Conservation (phyloP, 441 rosid species). For the Eutrema salsugineum region DNA sequence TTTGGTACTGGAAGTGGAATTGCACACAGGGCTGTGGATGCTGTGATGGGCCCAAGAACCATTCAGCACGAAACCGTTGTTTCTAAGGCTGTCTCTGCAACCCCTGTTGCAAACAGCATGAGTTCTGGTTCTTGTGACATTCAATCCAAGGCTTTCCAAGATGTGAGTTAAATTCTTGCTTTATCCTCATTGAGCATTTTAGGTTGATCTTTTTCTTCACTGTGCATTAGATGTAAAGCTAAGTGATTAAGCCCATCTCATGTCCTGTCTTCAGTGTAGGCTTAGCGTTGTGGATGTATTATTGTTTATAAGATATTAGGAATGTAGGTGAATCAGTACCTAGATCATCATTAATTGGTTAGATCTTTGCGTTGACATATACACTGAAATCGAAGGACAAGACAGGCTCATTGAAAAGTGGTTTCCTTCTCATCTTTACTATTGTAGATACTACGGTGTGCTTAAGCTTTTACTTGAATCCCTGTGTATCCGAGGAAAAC, state of each 20-base stretch:
- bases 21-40: conserved; percentile 83
- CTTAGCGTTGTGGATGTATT: background rate
- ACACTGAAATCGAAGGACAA: background rate
- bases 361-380: background rate
- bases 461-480: background rate
- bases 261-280: background rate
- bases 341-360: background rate
- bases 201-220: background rate
- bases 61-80: conserved; percentile 61
- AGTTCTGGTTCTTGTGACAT: conserved; percentile 43
- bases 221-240: background rate
- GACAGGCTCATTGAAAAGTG: background rate
- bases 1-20: conserved; percentile 81
- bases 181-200: background rate
- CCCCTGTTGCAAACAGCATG: conserved; percentile 27
- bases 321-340: background rate
- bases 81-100: conserved; percentile 52
- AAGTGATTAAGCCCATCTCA: background rate
- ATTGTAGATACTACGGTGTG: background rate
- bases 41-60: conserved; percentile 81
- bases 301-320: background rate
- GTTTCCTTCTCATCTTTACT: background rate
- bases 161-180: conserved; percentile 36
- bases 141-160: conserved; percentile 84
- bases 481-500: background rate